A percentile compares a stretch with the other conserved stretches of the same genome.
phyloP scores from a whole-genome alignment of 495 filamentous ascomycete species.

The Annulohypoxylon maeteangense region DNA sequence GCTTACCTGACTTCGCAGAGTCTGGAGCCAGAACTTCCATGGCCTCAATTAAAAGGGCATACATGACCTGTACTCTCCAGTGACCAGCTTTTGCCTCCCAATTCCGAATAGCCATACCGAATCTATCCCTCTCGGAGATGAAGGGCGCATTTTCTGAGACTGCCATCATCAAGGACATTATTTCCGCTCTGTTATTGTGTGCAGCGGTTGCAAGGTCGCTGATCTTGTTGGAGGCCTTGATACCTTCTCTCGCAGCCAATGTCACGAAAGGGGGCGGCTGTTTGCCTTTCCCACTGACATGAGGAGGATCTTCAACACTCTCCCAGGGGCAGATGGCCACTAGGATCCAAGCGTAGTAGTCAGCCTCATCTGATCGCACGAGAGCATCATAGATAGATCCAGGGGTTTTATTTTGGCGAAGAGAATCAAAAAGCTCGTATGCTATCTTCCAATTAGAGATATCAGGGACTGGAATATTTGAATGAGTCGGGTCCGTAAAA shows the following conservation, averaged over 20 bases:
- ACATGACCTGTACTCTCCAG: constrained; percentile 81
- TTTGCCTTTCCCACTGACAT: constrained; percentile 57
- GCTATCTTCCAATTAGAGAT: constrained; percentile 57
- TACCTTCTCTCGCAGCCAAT: constrained; percentile 75
- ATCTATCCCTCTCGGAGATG: constrained; percentile 52
- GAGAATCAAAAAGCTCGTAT: constrained; percentile 61
- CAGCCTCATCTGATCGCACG: constrained; percentile 66
- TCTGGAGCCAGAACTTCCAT: constrained; percentile 50
- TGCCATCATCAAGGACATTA: constrained; percentile 67
- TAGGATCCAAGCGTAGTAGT: constrained; percentile 79
- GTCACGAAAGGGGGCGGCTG: constrained; percentile 56
- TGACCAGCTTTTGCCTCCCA: constrained; percentile 71
- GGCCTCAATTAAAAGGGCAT: constrained; percentile 74
- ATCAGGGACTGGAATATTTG: constrained; percentile 50
- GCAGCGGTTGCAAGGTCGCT: constrained; percentile 72
- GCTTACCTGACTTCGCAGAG: constrained; percentile 21
- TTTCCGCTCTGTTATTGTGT: constrained; percentile 66
- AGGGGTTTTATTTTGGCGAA: constrained; percentile 60
- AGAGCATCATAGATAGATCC: constrained; percentile 64
- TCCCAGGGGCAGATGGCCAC: constrained; percentile 82
- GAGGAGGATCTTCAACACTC: constrained; percentile 59
- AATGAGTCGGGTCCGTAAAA: constrained; percentile 72
- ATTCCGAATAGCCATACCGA: constrained; percentile 81
- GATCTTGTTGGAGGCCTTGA: constrained; percentile 80
- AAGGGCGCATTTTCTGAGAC: constrained; percentile 51